Evolutionary conservation across 2,329 filamentous ascomycete genomes (phyloP), one percentile per base, ranked within the genome.

Genomic region (Colletotrichum sp.): DNA sequence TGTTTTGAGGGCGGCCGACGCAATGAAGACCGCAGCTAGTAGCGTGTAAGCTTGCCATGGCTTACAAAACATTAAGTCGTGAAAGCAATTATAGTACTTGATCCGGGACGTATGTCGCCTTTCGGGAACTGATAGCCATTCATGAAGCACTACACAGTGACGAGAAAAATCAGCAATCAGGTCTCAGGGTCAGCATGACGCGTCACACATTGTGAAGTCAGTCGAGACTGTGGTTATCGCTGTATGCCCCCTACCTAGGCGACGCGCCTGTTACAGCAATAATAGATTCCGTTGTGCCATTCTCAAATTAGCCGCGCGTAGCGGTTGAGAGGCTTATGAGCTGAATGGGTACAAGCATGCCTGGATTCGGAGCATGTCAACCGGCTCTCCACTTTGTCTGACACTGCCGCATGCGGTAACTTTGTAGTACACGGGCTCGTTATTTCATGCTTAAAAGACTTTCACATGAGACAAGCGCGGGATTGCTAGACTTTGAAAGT

Each of bases 221-320:
- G 0, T 12, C 7, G 44, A 48, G 9, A 7, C 9, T 22, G 1
- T 22, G 44, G 44, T 1, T 12, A 3, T 18, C 5, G 44, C 18
- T 48, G 1, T 12, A 1, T 48, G 10, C 0, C 44, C 1, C 9
- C 18, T 44, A 44, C 0, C 1, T n/a, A 39, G 8, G 16, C 9
- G 18, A 48, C 0, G 18, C 5, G 6, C 3, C 10, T 48, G 10
- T 48, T 4, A 22, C 18, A n/a, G 0, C 18, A 48, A n/a, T n/a
- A 0, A 12, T 22, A n/a, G 5, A 22, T 12, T 1, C 10, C 9
- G 39, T 48, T 7, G 10, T 13, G 18, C 6, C 0, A 22, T 52
- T 52, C 6, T 52, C 10, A 8, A 0, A 22, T 22, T 13, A 22
- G 44, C n/a, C 44, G 44, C 44, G 44, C 10, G n/a, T 7, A 13